Evolutionary conservation across 176 grass and related monocot genomes (phyloP).

Genomic region (Metroxylon sagu): DNA sequence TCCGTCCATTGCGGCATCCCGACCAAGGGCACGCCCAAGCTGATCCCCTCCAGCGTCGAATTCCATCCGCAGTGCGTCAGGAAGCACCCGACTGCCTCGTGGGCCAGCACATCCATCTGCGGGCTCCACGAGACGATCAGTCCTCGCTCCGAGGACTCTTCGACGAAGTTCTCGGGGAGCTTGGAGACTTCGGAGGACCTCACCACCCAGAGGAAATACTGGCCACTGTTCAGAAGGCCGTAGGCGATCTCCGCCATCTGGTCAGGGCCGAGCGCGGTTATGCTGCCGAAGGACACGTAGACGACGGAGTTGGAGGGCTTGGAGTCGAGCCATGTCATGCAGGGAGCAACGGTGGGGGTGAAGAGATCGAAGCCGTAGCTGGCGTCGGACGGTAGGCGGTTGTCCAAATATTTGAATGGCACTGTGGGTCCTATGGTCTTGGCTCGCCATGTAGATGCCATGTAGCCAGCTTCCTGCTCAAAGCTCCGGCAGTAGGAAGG

Average conservation of each 20-base stretch:
- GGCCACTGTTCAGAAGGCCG: constrained; percentile 4
- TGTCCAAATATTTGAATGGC: too few relatives aligned
- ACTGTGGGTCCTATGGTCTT: too few relatives aligned
- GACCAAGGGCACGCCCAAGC: constrained; percentile 7
- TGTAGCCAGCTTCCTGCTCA: too few relatives aligned
- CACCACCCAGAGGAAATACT: constrained; percentile 33
- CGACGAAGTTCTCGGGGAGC: not conserved
- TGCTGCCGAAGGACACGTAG: constrained; percentile 7
- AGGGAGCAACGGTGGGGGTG: not conserved
- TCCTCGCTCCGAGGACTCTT: not conserved
- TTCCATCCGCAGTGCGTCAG: constrained; percentile 19
- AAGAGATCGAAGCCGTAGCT: not conserved
- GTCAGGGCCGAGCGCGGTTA: not conserved
- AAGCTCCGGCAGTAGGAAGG: too few relatives aligned
- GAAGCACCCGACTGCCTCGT: constrained; percentile 15
- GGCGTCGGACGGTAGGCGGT: not conserved
- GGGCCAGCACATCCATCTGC: constrained; percentile 5
- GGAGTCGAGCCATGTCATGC: constrained; percentile 9
- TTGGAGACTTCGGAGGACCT: not conserved
- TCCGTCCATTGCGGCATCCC: constrained; percentile 3
- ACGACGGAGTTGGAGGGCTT: not conserved
- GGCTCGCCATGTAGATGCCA: too few relatives aligned
- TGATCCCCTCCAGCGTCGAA: constrained; percentile 13
- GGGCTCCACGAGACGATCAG: constrained; percentile 7
- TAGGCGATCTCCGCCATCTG: not conserved